A percentile compares a stretch with the other conserved stretches of the same genome.
These are phyloP conservation scores for Fusarium caatingaense DNA, from an alignment of 2,329 filamentous ascomycete species.

Conservation along the genomic window DNA sequence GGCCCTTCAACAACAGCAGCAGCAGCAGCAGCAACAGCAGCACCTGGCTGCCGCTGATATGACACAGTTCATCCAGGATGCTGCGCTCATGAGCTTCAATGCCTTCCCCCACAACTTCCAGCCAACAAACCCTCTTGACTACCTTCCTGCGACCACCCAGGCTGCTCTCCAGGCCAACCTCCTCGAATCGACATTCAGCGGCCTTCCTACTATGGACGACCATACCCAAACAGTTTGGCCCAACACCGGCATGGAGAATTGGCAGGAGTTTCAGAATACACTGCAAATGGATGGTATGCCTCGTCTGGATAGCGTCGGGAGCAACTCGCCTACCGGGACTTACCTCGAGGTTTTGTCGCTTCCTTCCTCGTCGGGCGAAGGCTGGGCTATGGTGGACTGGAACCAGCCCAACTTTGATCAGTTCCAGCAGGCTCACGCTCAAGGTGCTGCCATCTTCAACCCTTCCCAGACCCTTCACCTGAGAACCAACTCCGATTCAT, in stretches of 20 bases:
- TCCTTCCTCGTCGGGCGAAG: slow-evolving; percentile 83
- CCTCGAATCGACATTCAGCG: slow-evolving; percentile 72
- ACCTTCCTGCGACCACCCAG: slow-evolving; percentile 71
- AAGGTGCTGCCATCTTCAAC: slow-evolving; percentile 83
- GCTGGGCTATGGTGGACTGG: slow-evolving; percentile 85
- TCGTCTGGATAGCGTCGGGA: slow-evolving; percentile 57
- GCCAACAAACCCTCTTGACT: slow-evolving; percentile 67
- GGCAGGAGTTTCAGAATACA: slow-evolving; percentile 79
- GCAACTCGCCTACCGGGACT: slow-evolving; percentile 60
- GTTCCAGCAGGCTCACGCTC: slow-evolving; percentile 60
- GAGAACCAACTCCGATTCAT: slow-evolving; percentile 87
- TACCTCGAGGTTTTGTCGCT: slow-evolving; percentile 89
- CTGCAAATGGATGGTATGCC: slow-evolving; percentile 64
- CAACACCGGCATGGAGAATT: slow-evolving; percentile 73
- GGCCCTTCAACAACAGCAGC: slow-evolving; percentile 66
- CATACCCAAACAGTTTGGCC: slow-evolving; percentile 68
- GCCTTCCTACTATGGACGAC: slow-evolving; percentile 68
- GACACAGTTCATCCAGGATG: slow-evolving; percentile 67
- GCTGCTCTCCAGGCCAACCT: slow-evolving; percentile 71
- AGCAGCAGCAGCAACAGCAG: slow-evolving; percentile 42
- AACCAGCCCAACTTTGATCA: slow-evolving; percentile 77
- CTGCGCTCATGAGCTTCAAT: slow-evolving; percentile 66
- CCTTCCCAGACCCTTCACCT: slow-evolving; percentile 91
- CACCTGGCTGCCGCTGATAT: slow-evolving; percentile 59
- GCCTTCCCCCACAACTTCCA: slow-evolving; percentile 64